These are phyloP conservation scores for Candida sonorensis DNA, from an alignment of 805 yeast species.

Conservation along the genomic window DNA sequence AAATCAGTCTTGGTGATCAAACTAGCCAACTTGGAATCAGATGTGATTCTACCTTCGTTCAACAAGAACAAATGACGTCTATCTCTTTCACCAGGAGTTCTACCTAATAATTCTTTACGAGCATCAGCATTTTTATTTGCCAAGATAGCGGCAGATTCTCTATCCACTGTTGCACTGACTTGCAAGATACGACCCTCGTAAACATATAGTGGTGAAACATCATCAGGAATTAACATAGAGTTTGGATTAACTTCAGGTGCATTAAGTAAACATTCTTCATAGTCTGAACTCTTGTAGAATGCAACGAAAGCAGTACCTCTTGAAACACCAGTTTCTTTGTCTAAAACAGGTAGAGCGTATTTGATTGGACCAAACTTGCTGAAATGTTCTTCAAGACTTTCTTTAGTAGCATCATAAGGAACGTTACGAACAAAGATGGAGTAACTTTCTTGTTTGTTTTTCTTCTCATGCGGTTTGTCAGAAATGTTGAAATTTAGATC, in stretches of 20 bases:
- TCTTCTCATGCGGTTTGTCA: conserved; percentile 24
- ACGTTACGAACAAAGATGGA: conserved; percentile 87
- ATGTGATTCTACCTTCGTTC: conserved; percentile 89
- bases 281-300: conserved; percentile 55
- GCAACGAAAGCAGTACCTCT: conserved; percentile 96
- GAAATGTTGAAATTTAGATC: conserved; percentile 1
- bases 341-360: conserved; percentile 91
- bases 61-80: conserved; percentile 77
- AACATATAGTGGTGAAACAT: conserved; percentile 82
- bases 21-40: conserved; percentile 71
- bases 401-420: conserved; percentile 90
- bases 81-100: conserved; percentile 73
- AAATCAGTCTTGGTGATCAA: conserved; percentile 63
- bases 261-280: conserved; percentile 57
- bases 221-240: conserved; percentile 80
- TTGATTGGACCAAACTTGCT: conserved; percentile 77
- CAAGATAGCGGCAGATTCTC: conserved; percentile 71
- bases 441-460: conserved; percentile 59
- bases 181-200: conserved; percentile 89
- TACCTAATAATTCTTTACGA: conserved; percentile 73
- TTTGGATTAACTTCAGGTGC: conserved; percentile 68
- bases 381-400: conserved; percentile 72
- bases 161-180: conserved; percentile 76
- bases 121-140: conserved; percentile 67
- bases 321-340: conserved; percentile 77